Base-by-base conservation (phyloP, 2,329 filamentous ascomycete species). In the Aspergillus sp. region DNA sequence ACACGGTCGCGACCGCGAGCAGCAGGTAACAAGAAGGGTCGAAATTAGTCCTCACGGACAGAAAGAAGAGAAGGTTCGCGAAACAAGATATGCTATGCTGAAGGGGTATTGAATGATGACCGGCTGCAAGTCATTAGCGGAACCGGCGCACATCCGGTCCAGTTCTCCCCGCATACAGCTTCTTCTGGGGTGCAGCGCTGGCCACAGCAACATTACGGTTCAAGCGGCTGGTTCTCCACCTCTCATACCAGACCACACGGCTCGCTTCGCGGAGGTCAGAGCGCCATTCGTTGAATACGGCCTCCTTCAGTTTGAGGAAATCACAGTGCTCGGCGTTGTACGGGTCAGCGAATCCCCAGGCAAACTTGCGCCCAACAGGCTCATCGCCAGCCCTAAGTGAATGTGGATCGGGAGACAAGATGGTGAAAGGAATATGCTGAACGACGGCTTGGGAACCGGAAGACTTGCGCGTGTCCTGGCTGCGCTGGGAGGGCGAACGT, bases 321-420 rank as follows among this genome's bases (percentile, higher is more conserved):
- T 99, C 95, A 79, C 95, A 99, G 79, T 99, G 95, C 69, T 91
- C 87, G 30, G 88, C 84, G 70, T 98, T 89, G 80, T 95, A 93
- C 0, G 95, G 95, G 72, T 98, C 92, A 4, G 95, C 95, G 69
- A 97, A 96, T 6, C 95, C 95, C 95, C 95, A 99, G 0, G 95
- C 91, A 75, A 98, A 99, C 65, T 89, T 89, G 62, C 95, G 90
- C 49, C 95, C 95, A 62, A 96, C 80, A 2, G 77, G 79, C 43
- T 76, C 72, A 58, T 78, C 72, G 9, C 72, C 74, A 30, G 75
- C 72, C 28, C 96, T 91, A 32, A 81, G 64, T 2, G 78, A 79
- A 78, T 98, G 96, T 45, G 91, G 85, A 75, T 99, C 95, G 0
- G 95, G 95, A 63, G 92, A 97, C 74, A 99, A 90, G 74, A 97